Evolutionary conservation across 768 basidiomycete genomes (phyloP).

Genomic region (Panellus pusillus): DNA sequence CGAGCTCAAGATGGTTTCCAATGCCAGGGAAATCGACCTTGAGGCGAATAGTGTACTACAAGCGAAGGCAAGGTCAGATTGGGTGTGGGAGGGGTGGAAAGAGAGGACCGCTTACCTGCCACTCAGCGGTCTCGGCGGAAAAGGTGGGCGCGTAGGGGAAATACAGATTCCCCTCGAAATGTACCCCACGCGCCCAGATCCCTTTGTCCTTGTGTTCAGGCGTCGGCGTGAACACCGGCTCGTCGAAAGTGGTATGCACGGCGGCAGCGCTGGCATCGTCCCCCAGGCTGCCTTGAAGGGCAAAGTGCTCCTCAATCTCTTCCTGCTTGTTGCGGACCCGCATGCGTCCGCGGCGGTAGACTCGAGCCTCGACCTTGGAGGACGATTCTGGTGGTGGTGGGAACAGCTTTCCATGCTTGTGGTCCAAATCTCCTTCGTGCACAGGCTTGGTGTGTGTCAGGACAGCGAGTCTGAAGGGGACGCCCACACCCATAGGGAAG

Average conservation of each 20-base stretch:
- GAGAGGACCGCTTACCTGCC: slow-evolving; percentile 8
- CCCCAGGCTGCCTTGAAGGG: slow-evolving; percentile 14
- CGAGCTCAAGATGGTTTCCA: slow-evolving; percentile 17
- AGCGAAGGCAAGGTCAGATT: not conserved
- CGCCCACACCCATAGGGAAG: slow-evolving; percentile 11
- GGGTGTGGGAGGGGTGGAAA: not conserved
- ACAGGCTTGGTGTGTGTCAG: slow-evolving; percentile 18
- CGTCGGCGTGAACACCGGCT: slow-evolving; percentile 8
- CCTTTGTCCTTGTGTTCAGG: slow-evolving; percentile 14
- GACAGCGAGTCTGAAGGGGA: slow-evolving; percentile 17
- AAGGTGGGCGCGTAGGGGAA: slow-evolving; percentile 13
- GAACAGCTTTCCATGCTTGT: slow-evolving; percentile 19
- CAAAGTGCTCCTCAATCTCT: slow-evolving; percentile 2
- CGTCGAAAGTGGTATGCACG: slow-evolving; percentile 7
- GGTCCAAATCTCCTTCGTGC: slow-evolving; percentile 11
- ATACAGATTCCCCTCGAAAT: slow-evolving; percentile 14
- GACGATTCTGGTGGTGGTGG: slow-evolving; percentile 16
- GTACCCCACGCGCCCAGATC: slow-evolving; percentile 12
- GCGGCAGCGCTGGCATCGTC: not conserved
- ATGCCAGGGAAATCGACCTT: slow-evolving; percentile 18
- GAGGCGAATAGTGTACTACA: slow-evolving; percentile 10
- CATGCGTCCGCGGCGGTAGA: slow-evolving; percentile 11
- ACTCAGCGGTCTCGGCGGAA: slow-evolving; percentile 9
- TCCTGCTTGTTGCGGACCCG: not conserved
- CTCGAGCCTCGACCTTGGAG: slow-evolving; percentile 4